A percentile compares a stretch with the other conserved stretches of the same genome.
phyloP scores from a whole-genome alignment of 1,284 basidiomycete genomes.

The Ceratobasidium sp. region DNA sequence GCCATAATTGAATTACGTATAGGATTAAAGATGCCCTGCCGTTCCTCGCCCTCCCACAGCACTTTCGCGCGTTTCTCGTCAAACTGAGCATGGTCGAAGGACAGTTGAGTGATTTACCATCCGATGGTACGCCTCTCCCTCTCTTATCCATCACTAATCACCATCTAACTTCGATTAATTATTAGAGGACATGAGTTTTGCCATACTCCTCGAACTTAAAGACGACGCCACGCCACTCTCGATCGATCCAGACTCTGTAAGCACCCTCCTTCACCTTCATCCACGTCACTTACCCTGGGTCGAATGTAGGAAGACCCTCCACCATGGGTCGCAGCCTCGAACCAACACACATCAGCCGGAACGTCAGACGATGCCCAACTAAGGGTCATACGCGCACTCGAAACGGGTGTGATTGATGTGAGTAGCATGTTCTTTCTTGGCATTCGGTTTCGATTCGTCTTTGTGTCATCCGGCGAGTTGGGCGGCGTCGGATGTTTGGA shows the following conservation, averaged over 20 bases:
- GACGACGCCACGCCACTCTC: slow-evolving; percentile 71
- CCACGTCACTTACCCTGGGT: not conserved
- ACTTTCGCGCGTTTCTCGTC: slow-evolving; percentile 86
- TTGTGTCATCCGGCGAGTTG: not conserved
- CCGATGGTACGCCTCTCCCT: slow-evolving; percentile 56
- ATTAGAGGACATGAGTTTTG: slow-evolving; percentile 82
- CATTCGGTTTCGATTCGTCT: not conserved
- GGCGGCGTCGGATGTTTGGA: not conserved
- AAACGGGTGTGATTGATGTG: slow-evolving; percentile 87
- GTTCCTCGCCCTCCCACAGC: slow-evolving; percentile 70
- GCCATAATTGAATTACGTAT: slow-evolving; percentile 1
- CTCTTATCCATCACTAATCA: slow-evolving; percentile 3
- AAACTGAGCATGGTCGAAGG: slow-evolving; percentile 85
- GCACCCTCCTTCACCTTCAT: not conserved
- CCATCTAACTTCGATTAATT: slow-evolving; percentile 16
- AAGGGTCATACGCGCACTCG: slow-evolving; percentile 78
- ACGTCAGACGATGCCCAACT: slow-evolving; percentile 68
- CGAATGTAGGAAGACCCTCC: slow-evolving; percentile 63
- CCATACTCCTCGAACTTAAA: slow-evolving; percentile 81
- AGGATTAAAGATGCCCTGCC: slow-evolving; percentile 78
- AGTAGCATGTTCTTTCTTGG: slow-evolving; percentile 50
- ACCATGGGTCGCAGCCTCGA: slow-evolving; percentile 78
- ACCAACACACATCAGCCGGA: slow-evolving; percentile 70
- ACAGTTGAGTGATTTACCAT: slow-evolving; percentile 70
- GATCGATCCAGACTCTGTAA: slow-evolving; percentile 61